Conservation (phyloP, 768 basidiomycete genomes). For the Leccinellum luteum region DNA sequence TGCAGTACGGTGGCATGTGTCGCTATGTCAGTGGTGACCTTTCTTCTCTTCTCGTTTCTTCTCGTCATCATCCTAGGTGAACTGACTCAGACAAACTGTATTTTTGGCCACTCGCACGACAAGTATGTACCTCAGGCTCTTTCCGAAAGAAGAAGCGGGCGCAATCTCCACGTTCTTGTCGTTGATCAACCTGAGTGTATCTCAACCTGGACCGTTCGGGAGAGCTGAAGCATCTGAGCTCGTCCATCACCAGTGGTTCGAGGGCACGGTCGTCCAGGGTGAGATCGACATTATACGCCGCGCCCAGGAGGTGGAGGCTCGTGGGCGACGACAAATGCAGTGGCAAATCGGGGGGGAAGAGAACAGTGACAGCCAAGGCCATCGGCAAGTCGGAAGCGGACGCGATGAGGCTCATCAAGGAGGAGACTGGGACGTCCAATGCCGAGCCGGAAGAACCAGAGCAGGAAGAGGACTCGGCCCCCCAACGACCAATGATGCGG, state of each 20-base stretch:
- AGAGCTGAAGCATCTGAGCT: conserved; percentile 85
- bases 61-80: conserved; percentile 47
- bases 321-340: conserved; percentile 18
- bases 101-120: conserved; percentile 89
- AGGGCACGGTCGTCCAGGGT: conserved; percentile 81
- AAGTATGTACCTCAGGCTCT: conserved; percentile 98
- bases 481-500: no score
- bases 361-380: neutral
- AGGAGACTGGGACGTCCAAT: conserved; percentile 19
- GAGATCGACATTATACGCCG: conserved; percentile 80
- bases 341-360: conserved; percentile 7
- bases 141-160: conserved; percentile 79
- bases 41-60: neutral
- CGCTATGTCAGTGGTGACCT: conserved; percentile 5
- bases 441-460: conserved; percentile 7
- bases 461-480: neutral
- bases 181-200: conserved; percentile 90
- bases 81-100: conserved; percentile 89
- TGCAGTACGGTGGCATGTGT: neutral
- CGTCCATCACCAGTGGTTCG: conserved; percentile 84
- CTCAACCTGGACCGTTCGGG: conserved; percentile 85
- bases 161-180: conserved; percentile 75
- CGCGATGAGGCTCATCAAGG: conserved; percentile 79
- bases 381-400: conserved; percentile 37
- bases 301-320: conserved; percentile 52